Evolutionary conservation across 2,329 filamentous ascomycete species (phyloP).

Genomic region (Diaporthe citrichinensis): DNA sequence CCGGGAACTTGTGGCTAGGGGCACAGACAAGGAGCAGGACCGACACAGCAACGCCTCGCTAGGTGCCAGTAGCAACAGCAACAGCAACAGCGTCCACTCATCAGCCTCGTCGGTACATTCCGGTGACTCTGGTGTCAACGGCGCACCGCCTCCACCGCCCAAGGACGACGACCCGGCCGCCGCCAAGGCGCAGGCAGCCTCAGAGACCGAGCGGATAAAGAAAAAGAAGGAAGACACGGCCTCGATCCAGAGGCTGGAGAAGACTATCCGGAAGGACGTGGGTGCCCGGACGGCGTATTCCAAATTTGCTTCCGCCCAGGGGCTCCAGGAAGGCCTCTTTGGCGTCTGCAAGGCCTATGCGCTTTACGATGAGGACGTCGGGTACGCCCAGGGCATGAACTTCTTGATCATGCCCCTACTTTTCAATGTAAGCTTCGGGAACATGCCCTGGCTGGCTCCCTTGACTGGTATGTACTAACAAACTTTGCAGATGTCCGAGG

Average conservation of each 20-base stretch:
- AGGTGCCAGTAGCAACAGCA: conserved; percentile 68
- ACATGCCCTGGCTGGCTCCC: not conserved
- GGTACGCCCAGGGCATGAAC: conserved; percentile 99
- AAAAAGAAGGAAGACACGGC: conserved; percentile 83
- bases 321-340: conserved; percentile 93
- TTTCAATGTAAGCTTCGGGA: conserved; percentile 79
- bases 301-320: conserved; percentile 92
- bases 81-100: conserved; percentile 74
- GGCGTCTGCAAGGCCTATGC: conserved; percentile 98
- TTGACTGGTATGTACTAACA: not conserved
- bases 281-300: conserved; percentile 96
- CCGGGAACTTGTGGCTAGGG: conserved; percentile 81
- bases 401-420: conserved; percentile 97
- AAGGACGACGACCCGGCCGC: conserved; percentile 72
- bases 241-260: conserved; percentile 86
- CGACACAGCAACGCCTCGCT: conserved; percentile 68
- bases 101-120: conserved; percentile 90
- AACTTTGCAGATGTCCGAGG: conserved; percentile 84
- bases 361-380: conserved; percentile 92
- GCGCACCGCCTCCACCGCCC: conserved; percentile 71
- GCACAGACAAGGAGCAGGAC: conserved; percentile 84
- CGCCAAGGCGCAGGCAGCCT: conserved; percentile 74
- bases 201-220: conserved; percentile 79
- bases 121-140: conserved; percentile 74
- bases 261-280: conserved; percentile 89